These are phyloP conservation scores for Fusarium verticillioides DNA, from an alignment of 2,329 filamentous ascomycete species.

Conservation along the genomic window DNA sequence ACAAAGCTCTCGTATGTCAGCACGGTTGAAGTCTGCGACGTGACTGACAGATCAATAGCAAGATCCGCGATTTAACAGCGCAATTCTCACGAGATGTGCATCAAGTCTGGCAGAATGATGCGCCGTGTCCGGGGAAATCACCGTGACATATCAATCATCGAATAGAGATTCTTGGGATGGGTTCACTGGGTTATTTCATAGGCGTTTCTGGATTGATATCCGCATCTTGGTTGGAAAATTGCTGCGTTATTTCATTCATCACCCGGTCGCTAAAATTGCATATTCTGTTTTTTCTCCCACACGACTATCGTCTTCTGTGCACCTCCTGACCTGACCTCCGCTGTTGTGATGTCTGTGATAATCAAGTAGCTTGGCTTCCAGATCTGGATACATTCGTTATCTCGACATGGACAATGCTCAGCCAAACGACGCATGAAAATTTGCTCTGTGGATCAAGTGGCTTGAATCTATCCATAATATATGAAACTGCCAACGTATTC, in stretches of 20 bases:
- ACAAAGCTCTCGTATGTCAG: constrained; percentile 28
- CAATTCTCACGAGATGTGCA: constrained; percentile 36
- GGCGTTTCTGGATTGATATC: constrained; percentile 30
- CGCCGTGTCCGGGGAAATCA: background rate
- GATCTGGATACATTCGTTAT: background rate
- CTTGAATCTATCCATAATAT: background rate
- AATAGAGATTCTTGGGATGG: background rate
- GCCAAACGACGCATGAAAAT: background rate
- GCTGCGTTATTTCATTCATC: background rate
- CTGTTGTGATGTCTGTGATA: background rate
- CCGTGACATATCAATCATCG: background rate
- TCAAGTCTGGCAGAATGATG: constrained; percentile 25
- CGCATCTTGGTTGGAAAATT: background rate
- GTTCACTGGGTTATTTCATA: background rate
- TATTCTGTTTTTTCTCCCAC: background rate
- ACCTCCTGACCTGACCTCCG: too few species aligned
- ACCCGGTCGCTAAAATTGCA: background rate
- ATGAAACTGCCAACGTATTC: background rate
- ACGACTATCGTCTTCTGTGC: background rate
- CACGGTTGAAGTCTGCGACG: background rate
- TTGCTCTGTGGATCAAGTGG: constrained; percentile 1
- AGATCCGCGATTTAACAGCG: constrained; percentile 36
- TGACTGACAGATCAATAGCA: constrained; percentile 15
- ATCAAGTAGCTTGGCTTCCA: background rate
- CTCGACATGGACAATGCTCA: background rate